Percentiles rank a stretch among this genome's conserved stretches.
Evolutionary conservation across 768 basidiomycete species (phyloP).

Genomic region (Boletus rubescentipes): DNA sequence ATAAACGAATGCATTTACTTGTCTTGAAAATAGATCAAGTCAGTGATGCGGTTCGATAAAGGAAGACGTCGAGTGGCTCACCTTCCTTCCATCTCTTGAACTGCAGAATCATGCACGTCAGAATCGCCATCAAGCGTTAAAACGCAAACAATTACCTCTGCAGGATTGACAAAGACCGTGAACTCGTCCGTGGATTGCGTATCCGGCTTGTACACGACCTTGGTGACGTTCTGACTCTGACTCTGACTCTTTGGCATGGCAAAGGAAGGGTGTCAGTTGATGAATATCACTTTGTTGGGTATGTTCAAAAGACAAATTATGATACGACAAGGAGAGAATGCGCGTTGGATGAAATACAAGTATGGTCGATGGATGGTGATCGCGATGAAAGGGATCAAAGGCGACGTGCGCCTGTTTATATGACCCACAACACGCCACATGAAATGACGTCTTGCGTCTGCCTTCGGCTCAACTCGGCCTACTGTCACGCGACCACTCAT

Average conservation of each 20-base stretch:
- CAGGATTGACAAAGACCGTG: slow-evolving; percentile 63
- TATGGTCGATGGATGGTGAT: slow-evolving; percentile 8
- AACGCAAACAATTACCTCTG: slow-evolving; percentile 47
- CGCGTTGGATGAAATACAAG: background rate
- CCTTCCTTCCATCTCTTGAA: slow-evolving; percentile 85
- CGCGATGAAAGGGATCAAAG: background rate
- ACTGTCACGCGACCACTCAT: slow-evolving; percentile 30
- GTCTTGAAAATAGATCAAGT: slow-evolving; percentile 44
- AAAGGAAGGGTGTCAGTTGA: slow-evolving; percentile 2
- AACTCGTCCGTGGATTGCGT: slow-evolving; percentile 71
- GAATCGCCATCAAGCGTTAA: slow-evolving; percentile 1
- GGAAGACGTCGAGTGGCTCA: slow-evolving; percentile 33
- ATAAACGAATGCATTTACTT: slow-evolving; percentile 46
- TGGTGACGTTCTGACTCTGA: too few relatives aligned
- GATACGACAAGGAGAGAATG: slow-evolving; percentile 11
- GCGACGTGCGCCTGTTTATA: slow-evolving; percentile 27
- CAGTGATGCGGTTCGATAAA: slow-evolving; percentile 9
- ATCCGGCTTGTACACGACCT: slow-evolving; percentile 81
- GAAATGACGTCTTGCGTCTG: slow-evolving; percentile 20
- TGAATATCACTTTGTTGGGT: slow-evolving; percentile 7
- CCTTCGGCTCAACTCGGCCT: slow-evolving; percentile 14
- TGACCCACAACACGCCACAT: slow-evolving; percentile 14
- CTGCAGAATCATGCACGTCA: slow-evolving; percentile 36
- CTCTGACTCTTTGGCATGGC: slow-evolving; percentile 46
- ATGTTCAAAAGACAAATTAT: slow-evolving; percentile 12